Base-by-base conservation (phyloP, 805 yeast genomes). In the Wickerhamomyces rabaulensis region DNA sequence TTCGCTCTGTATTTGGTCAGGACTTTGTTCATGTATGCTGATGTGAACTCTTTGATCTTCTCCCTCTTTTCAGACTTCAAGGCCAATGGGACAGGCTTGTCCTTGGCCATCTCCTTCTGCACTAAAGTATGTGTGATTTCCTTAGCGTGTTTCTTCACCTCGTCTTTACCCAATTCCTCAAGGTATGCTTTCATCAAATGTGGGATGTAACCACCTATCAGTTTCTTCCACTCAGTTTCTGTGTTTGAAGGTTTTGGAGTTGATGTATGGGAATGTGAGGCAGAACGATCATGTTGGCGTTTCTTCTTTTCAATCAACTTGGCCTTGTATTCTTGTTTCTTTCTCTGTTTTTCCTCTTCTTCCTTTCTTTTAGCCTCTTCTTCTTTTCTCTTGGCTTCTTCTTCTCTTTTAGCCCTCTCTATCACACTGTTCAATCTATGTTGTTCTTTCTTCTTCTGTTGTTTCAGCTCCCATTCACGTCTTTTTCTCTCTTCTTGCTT, bases 191-290 rank as follows among this genome's bases (percentile, higher is more conserved):
- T 80, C 45, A 91, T 71, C 58, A 86, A 64, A 57, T 90, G 89
- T 9, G 97, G 97, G 10, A 92, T 86, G 54, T 79, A 71, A 15
- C 73, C 66, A 2, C 97, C 97, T 61, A 92, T 79, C 41, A 62
- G 63, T 25, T 54, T 62, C 38, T 60, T 60, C 76, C 76, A 72
- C 36, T 58, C 56, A 42, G 52, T 51, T 36, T 47, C 52, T 19
- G 41, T 42, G 13, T 15, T 15, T 25, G 41, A 40, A 16, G 44
- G 33, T 31, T 6, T 42, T n/a, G 47, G 31, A 13, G 43, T 13
- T 13, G 45, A n/a, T n/a, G n/a, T 19, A 29, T 47, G 33, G 13
- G 48, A 20, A 3, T 47, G n/a, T 9, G 41, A 25, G 49, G 52
- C 4, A 44, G 42, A 22, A 49, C 53, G 9, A 49, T 39, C 17